Percentiles rank a stretch among this genome's conserved stretches.
Conservation (phyloP, 208 protist species). For the Acanthamoeba royreba region DNA sequence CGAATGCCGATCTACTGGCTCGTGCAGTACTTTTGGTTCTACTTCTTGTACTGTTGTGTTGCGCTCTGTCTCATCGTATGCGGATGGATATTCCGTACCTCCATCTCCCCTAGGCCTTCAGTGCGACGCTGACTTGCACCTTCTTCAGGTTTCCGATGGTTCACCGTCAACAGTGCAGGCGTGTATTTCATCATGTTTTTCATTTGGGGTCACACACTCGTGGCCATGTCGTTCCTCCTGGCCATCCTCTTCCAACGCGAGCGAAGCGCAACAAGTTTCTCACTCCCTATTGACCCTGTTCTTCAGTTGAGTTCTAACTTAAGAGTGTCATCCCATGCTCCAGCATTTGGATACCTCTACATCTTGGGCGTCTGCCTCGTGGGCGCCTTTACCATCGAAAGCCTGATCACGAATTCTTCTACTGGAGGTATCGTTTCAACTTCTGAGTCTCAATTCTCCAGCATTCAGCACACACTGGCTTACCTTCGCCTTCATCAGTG, state of each 20-base stretch:
- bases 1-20: constrained; percentile 49
- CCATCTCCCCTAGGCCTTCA: background rate
- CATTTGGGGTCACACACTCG: constrained; percentile 46
- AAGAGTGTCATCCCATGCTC: background rate
- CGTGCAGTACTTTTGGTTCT: constrained; percentile 38
- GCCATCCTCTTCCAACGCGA: constrained; percentile 7
- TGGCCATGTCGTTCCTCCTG: constrained; percentile 42
- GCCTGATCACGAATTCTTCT: background rate
- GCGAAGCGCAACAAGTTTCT: background rate
- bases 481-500: background rate
- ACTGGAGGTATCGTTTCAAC: background rate
- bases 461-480: too few relatives aligned
- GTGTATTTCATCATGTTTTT: constrained; percentile 43
- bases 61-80: background rate
- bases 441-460: too few relatives aligned
- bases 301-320: background rate
- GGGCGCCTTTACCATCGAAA: background rate
- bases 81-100: background rate
- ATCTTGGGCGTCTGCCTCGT: background rate
- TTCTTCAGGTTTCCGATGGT: constrained; percentile 46
- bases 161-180: background rate
- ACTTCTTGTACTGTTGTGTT: constrained; percentile 45
- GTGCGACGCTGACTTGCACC: too few relatives aligned
- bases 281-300: background rate
- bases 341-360: background rate